Evolutionary conservation across 768 basidiomycete genomes (phyloP).

Genomic region (Panaeolus papilionaceus): DNA sequence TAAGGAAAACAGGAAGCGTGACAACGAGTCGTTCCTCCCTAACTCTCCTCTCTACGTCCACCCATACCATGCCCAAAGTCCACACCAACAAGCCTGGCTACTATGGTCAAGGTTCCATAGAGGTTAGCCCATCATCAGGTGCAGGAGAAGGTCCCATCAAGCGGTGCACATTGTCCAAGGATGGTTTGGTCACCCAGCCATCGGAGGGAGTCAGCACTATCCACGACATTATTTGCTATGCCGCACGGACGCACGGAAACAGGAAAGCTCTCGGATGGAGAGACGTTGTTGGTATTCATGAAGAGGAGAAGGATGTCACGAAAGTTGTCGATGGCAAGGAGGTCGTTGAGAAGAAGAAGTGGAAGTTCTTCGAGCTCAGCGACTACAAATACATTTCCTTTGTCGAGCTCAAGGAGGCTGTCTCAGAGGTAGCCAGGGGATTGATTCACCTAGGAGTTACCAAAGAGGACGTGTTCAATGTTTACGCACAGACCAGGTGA

Average conservation of each 20-base stretch:
- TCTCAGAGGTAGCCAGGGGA: conserved; percentile 72
- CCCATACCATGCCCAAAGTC: conserved; percentile 36
- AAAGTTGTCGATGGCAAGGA: conserved; percentile 87
- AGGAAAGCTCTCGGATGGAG: conserved; percentile 84
- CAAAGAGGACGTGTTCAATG: conserved; percentile 82
- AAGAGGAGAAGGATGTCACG: conserved; percentile 90
- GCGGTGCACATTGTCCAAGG: conserved; percentile 59
- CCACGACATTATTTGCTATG: conserved; percentile 78
- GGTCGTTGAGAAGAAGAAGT: conserved; percentile 87
- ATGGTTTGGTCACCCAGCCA: conserved; percentile 66
- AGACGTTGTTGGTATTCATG: conserved; percentile 69
- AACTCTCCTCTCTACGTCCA: conserved; percentile 7
- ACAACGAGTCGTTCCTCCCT: background rate
- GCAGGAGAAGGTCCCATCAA: conserved; percentile 64
- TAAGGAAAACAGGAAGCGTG: conserved; percentile 9
- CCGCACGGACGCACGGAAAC: conserved; percentile 74
- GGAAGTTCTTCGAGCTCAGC: conserved; percentile 94
- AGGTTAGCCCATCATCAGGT: conserved; percentile 47
- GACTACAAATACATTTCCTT: conserved; percentile 86
- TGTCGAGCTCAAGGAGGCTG: conserved; percentile 68
- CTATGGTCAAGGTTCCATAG: conserved; percentile 70
- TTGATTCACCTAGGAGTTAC: conserved; percentile 73
- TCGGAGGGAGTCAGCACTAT: conserved; percentile 82
- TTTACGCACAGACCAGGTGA: conserved; percentile 89
- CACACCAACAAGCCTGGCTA: conserved; percentile 48